Evolutionary conservation across 371 early-diverging fungal genomes (phyloP).

Genomic region (Capillidium rhysosporum): DNA sequence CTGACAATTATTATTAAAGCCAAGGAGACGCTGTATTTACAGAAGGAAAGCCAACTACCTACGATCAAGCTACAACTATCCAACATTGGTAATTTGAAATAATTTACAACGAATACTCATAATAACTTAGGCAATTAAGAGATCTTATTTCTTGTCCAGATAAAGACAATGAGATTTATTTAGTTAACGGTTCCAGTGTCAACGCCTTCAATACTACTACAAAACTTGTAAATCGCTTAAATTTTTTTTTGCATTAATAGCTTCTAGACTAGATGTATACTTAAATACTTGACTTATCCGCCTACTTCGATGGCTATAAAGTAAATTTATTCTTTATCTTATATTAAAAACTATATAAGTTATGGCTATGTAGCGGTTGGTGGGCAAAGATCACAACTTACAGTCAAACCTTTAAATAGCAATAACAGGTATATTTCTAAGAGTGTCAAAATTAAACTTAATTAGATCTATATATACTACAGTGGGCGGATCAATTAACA

Average conservation of each 20-base stretch:
- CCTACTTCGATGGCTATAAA: slow-evolving; percentile 65
- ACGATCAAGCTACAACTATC: slow-evolving; percentile 30
- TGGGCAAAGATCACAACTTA: slow-evolving; percentile 72
- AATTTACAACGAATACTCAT: not conserved
- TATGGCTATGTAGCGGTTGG: slow-evolving; percentile 73
- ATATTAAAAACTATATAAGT: slow-evolving; percentile 12
- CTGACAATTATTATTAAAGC: not conserved
- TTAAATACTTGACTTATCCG: slow-evolving; percentile 48
- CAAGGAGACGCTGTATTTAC: slow-evolving; percentile 1
- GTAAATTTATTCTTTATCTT: slow-evolving; percentile 12
- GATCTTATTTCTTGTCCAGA: slow-evolving; percentile 62
- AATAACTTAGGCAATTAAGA: slow-evolving; percentile 59
- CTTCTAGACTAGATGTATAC: slow-evolving; percentile 17
- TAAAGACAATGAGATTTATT: slow-evolving; percentile 25
- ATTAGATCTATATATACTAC: slow-evolving; percentile 42
- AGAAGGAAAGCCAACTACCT: slow-evolving; percentile 15
- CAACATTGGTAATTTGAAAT: slow-evolving; percentile 30
- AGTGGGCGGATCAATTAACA: slow-evolving; percentile 79
- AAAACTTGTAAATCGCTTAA: slow-evolving; percentile 4
- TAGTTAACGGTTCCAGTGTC: slow-evolving; percentile 36
- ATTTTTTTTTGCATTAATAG: not conserved
- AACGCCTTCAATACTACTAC: slow-evolving; percentile 37
- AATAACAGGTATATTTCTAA: slow-evolving; percentile 30
- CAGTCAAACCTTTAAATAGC: slow-evolving; percentile 39
- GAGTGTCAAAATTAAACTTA: not conserved